These are phyloP conservation scores for Cordyceps militaris DNA, from an alignment of 2,329 filamentous ascomycete species.

Conservation along the genomic window DNA sequence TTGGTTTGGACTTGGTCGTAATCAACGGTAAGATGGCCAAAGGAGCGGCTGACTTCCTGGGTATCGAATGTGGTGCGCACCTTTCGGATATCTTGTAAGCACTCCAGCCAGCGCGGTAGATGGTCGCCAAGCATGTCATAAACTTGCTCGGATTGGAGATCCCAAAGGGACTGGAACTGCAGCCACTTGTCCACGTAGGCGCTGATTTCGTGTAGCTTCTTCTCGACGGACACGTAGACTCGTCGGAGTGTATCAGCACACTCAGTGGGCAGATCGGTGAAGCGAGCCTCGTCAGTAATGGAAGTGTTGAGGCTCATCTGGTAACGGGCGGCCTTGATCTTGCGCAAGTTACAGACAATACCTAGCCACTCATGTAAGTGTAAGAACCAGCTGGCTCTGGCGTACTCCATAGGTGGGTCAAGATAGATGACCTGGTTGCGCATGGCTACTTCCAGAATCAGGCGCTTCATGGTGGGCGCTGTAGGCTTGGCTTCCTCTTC, in stretches of 20 bases:
- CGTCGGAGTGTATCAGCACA: conserved; percentile 73
- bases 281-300: conserved; percentile 60
- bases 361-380: conserved; percentile 93
- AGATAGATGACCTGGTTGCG: conserved; percentile 96
- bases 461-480: conserved; percentile 59
- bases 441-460: conserved; percentile 93
- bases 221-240: conserved; percentile 78
- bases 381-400: conserved; percentile 85
- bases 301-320: conserved; percentile 74
- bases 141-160: conserved; percentile 91
- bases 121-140: conserved; percentile 89
- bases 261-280: conserved; percentile 75
- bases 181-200: conserved; percentile 96
- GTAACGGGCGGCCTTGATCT: conserved; percentile 92
- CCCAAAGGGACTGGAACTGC: conserved; percentile 97
- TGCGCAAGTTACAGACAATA: conserved; percentile 83
- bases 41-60: conserved; percentile 84
- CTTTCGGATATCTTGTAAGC: conserved; percentile 95
- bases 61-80: conserved; percentile 95
- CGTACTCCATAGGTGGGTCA: conserved; percentile 86
- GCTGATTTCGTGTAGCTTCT: conserved; percentile 71
- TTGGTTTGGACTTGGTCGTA: conserved; percentile 98
- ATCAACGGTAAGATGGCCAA: conserved; percentile 91
- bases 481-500: conserved; percentile 42
- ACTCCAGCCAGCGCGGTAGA: conserved; percentile 84